Percentiles rank a stretch among this genome's conserved stretches.
phyloP scores from a whole-genome alignment of 1,139 yeast genomes.

The Sugiyamaella japonica region DNA sequence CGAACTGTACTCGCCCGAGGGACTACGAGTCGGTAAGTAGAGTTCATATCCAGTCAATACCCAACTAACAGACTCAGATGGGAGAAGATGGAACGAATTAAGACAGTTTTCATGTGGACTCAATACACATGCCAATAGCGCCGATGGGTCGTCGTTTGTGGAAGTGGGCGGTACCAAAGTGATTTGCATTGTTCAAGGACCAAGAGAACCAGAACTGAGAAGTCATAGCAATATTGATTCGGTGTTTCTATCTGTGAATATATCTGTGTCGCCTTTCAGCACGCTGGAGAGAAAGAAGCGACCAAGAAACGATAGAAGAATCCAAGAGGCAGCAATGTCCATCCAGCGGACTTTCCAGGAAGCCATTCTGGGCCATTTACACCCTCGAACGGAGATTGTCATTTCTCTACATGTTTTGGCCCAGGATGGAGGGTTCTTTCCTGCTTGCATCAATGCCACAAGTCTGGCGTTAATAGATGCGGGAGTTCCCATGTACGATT shows the following conservation, averaged over 20 bases:
- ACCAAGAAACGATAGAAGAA: conserved; percentile 46
- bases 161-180: conserved; percentile 94
- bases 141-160: conserved; percentile 90
- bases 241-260: conserved; percentile 63
- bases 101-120: conserved; percentile 77
- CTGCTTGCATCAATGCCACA: conserved; percentile 82
- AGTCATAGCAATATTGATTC: conserved; percentile 43
- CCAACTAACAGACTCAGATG: conserved; percentile 50
- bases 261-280: conserved; percentile 79
- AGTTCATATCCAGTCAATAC: background rate
- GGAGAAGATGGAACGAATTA: conserved; percentile 92
- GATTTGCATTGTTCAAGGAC: conserved; percentile 84
- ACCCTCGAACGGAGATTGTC: conserved; percentile 79
- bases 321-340: conserved; percentile 72
- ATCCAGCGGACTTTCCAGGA: conserved; percentile 80
- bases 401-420: conserved; percentile 75
- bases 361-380: conserved; percentile 69
- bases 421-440: conserved; percentile 86
- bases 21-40: conserved; percentile 19
- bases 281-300: conserved; percentile 73
- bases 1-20: conserved; percentile 21
- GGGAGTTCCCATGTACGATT: conserved; percentile 92
- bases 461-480: conserved; percentile 92
- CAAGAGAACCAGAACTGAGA: conserved; percentile 70
- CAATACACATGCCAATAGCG: conserved; percentile 82